Evolutionary conservation across 2,329 filamentous ascomycete genomes (phyloP), one percentile per base, ranked within the genome.

Genomic region (Ophiostoma fasciatum): DNA sequence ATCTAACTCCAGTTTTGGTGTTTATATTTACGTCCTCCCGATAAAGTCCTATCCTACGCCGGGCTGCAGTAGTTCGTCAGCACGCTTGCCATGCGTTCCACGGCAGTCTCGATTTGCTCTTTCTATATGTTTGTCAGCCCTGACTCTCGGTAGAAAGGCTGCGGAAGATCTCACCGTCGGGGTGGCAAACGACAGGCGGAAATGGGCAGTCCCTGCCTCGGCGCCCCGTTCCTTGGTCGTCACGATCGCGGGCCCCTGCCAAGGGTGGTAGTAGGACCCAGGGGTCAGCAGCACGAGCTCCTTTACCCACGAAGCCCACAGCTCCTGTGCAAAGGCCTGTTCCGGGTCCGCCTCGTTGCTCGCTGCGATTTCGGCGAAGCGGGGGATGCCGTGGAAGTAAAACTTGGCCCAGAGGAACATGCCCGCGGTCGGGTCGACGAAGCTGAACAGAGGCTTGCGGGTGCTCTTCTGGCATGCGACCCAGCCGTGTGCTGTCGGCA

Each of bases 321-420:
- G 28, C 36, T 47, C 33, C 13, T 36, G 28, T 10, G 45, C 45
- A 35, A 51, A 49, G 0, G 33, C 34, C 28, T 49, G 46, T 31
- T 51, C 49, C 0, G 49, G 45, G 31, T 51, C 49, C 2, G 17
- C 10, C 19, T 7, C 13, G 21, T 28, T 26, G 2, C 21, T 22
- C 5, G 26, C 21, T 1, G 18, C 22, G 1, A 36, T 15, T 9
- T 21, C 27, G 3, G 19, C 13, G n/a, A 40, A 40, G 7, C 38
- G 38, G 3, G 8, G 2, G 13, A 37, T 31, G 2, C 18, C 22
- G 11, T 5, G 19, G 17, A 54, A 48, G 40, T 51, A 51, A 22
- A 54, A 52, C 37, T 50, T 47, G 8, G 46, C 35, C 52, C 51
- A 54, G 13, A 54, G 38, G 31, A 54, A 54, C 51, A 54, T 54